Evolutionary conservation across 2,329 filamentous ascomycete genomes (phyloP), one percentile per base, ranked within the genome.

Genomic region (Emergomyces orientalis): DNA sequence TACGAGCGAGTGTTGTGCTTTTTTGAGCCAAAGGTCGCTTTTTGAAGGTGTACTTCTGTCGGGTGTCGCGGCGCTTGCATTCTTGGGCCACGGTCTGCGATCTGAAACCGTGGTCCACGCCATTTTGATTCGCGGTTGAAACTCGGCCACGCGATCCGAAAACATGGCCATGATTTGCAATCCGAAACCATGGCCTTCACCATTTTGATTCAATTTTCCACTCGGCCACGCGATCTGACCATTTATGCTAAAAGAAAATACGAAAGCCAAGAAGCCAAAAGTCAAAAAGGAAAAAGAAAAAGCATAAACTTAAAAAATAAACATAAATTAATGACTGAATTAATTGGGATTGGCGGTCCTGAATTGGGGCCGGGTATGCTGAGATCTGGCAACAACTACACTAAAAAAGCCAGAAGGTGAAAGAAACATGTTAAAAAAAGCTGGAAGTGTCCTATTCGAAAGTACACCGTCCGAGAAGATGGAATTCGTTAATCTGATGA

Each of bases 121-220:
- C 34, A 37, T 37, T 37, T 37, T 37, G 34, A 37, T 37, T 37
- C 34, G 34, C 34, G 34, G n/a, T 8, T 37, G 6, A 9, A 37
- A 37, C 34, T 37, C 8, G 8, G 34, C 34, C 34, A 37, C 34
- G 22, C 47, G 22, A 51, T 51, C 25, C 22, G 25, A 51, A 51
- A 27, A 51, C 47, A 57, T 27, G 34, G 54, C 34, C 54, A 57
- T 39, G 34, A 57, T 57, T 57, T 57, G 47, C 47, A 51, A 51
- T 51, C 22, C 8, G 47, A 51, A 51, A 51, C 47, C 13, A n/a
- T 51, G 47, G 47, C 47, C 45, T 13, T 45, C 47, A 51, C 13
- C 47, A 51, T 51, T 51, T 51, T 25, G 25, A 11, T n/a, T 51
- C n/a, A 27, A 51, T 51, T 51, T 27, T 51, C 45, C 45, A 49